Base-by-base conservation (phyloP, 176 grass and related monocot genomes). In the Hyparrhenia diplandra region DNA sequence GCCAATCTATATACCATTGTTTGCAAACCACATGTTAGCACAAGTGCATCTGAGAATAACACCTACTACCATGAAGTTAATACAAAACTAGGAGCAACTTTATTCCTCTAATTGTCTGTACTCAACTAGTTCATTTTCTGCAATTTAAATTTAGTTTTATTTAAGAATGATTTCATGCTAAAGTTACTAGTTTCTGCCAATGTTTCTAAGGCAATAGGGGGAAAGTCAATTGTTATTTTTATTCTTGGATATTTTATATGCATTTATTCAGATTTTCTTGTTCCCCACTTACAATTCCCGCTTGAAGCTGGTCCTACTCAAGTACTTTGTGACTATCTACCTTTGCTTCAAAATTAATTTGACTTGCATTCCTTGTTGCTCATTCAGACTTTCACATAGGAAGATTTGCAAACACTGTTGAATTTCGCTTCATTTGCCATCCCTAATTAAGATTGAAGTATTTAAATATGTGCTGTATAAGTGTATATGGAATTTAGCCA, bases 271-370 rank as follows among this genome's bases (percentile, higher is more conserved):
- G 14, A 24, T 6, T 80, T 68, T 51, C 29, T 69, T 55, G 64
- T 25, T 55, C 8, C 63, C 27, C 5, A 1, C 5, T 65, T 14
- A 40, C 34, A 5, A 43, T 60, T 45, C 10, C 25, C 72, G 37
- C 21, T 24, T 47, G 7, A 54, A 30, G 28, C 39, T 25, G 27
- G 18, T 54, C 76, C 21, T n/a, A 67, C 43, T 73, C 67, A 35
- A 14, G 27, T 73, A 64, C 20, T 52, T 27, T 59, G 23, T 73
- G 24, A 31, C 29, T 78, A 20, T 30, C n/a, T 78, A 28, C 7
- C 10, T 85, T 85, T 69, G 23, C n/a, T n/a, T 78, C 28, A 30
- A 85, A 73, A 8, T 1, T 73, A 79, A 12, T 71, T 55, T 43
- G 5, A 25, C 49, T 70, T 80, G 16, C 7, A 18, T 80, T 6